Conservation (phyloP, 345 rosid species). For the Hevea brasiliensis region DNA sequence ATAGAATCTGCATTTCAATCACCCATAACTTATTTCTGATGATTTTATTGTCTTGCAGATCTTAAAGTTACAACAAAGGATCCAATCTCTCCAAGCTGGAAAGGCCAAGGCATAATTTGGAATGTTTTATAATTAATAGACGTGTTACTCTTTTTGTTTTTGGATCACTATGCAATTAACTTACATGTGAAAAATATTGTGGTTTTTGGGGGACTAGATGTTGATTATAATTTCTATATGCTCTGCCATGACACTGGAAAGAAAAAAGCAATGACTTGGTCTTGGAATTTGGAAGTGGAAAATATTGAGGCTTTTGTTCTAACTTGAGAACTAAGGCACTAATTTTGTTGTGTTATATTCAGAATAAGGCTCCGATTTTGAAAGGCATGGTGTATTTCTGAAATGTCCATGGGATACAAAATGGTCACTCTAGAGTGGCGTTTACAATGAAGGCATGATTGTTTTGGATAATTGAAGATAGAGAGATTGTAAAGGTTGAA, state of each 20-base stretch:
- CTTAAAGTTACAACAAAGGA: constrained; percentile 76
- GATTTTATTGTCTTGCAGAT: constrained; percentile 47
- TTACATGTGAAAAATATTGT: not conserved
- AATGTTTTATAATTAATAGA: not conserved
- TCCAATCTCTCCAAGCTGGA: constrained; percentile 84
- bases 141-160: not conserved
- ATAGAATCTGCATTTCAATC: not conserved
- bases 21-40: not conserved
- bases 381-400: no score
- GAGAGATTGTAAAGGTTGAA: no score
- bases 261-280: not conserved
- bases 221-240: not conserved
- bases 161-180: not conserved
- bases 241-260: not conserved
- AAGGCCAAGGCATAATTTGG: constrained; percentile 66
- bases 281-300: not conserved
- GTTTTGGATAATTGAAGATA: no score
- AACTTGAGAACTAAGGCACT: not conserved
- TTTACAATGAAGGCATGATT: no score
- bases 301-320: not conserved
- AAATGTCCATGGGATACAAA: no score
- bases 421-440: no score
- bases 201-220: not conserved
- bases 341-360: no score
- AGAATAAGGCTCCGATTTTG: no score